Conservation (phyloP, 1,284 basidiomycete genomes). For the Athelia psychrophila region DNA sequence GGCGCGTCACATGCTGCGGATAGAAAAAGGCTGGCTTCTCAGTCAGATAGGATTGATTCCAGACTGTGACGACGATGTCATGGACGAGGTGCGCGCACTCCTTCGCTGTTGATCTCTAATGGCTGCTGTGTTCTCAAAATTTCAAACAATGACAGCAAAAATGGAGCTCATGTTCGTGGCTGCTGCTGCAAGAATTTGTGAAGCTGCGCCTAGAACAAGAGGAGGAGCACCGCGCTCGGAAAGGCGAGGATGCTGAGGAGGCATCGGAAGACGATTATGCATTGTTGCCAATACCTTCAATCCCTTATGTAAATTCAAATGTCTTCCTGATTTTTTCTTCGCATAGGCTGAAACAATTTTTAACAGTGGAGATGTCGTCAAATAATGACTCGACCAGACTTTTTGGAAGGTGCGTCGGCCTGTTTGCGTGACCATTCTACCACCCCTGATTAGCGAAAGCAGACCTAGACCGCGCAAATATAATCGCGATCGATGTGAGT, state of each 20-base stretch:
- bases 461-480: conserved; percentile 66
- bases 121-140: no score
- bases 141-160: conserved; percentile 51
- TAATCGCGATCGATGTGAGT: conserved; percentile 77
- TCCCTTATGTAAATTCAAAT: conserved; percentile 52
- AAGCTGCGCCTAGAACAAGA: conserved; percentile 52
- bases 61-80: conserved; percentile 85
- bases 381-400: conserved; percentile 84
- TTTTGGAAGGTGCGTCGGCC: conserved; percentile 56
- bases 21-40: conserved; percentile 79
- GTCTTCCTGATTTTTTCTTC: conserved; percentile 4
- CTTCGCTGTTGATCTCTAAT: neutral
- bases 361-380: conserved; percentile 60
- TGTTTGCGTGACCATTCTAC: conserved; percentile 1
- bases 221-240: neutral
- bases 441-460: conserved; percentile 7
- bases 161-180: conserved; percentile 80
- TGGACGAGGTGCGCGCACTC: conserved; percentile 69
- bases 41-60: conserved; percentile 64
- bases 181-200: conserved; percentile 70
- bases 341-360: conserved; percentile 10
- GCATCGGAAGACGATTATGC: conserved; percentile 29
- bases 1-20: conserved; percentile 58
- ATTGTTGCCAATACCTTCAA: conserved; percentile 48
- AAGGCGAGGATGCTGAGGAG: conserved; percentile 31